phyloP scores from a whole-genome alignment of 352 stramenopile genomes.

The Thraustochytrium aureum region DNA sequence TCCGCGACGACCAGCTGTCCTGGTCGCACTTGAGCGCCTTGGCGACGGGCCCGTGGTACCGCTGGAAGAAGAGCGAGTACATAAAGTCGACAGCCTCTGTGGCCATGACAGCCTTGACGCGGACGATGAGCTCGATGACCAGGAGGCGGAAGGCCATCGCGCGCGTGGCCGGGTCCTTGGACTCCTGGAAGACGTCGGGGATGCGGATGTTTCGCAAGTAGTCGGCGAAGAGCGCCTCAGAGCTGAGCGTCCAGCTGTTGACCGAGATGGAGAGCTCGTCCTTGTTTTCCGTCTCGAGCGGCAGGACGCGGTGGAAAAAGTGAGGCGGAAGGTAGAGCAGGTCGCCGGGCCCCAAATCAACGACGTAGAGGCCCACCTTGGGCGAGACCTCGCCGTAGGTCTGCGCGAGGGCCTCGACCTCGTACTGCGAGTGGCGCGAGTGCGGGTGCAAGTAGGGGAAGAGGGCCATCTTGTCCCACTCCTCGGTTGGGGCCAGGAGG shows the following conservation, averaged over 20 bases:
- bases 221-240: slow-evolving; percentile 24
- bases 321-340: slow-evolving; percentile 37
- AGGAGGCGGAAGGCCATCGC: not conserved
- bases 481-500: not conserved
- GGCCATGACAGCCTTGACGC: slow-evolving; percentile 6
- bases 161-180: not conserved
- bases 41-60: slow-evolving; percentile 6
- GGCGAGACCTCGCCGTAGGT: not conserved
- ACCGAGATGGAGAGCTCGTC: slow-evolving; percentile 33
- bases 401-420: slow-evolving; percentile 5
- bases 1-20: not conserved
- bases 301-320: slow-evolving; percentile 26
- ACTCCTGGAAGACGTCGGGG: slow-evolving; percentile 12
- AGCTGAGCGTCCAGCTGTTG: slow-evolving; percentile 29
- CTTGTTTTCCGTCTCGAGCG: not conserved
- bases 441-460: slow-evolving; percentile 46
- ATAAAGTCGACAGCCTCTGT: not conserved
- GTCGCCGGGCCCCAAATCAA: slow-evolving; percentile 18
- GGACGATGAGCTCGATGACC: slow-evolving; percentile 9
- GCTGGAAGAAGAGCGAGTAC: not conserved
- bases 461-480: slow-evolving; percentile 13
- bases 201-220: slow-evolving; percentile 5
- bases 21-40: slow-evolving; percentile 6
- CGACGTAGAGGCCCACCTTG: not conserved
- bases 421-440: slow-evolving; percentile 32